Conservation (phyloP, 148 eudicot species). For the Simmondsia chinensis region DNA sequence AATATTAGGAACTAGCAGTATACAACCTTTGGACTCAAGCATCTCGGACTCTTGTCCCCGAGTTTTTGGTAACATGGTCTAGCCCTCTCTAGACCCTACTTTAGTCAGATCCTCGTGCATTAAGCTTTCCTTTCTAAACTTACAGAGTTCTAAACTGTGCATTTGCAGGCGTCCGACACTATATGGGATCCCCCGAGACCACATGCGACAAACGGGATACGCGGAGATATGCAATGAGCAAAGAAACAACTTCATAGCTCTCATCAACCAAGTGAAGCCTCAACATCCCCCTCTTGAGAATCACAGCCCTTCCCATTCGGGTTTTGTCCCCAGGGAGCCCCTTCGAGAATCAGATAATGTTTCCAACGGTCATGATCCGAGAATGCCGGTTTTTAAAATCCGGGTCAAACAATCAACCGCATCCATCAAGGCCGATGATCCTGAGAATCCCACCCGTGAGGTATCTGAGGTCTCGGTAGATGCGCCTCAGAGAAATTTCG, state of each 20-base stretch:
- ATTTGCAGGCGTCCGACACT: conserved; percentile 86
- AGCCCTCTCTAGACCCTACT: too few relatives aligned
- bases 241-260: conserved; percentile 59
- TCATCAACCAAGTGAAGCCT: conserved; percentile 69
- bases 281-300: conserved; percentile 23
- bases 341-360: conserved; percentile 39
- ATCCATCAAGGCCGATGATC: conserved; percentile 49
- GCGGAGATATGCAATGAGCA: conserved; percentile 62
- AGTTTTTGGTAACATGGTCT: too few relatives aligned
- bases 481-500: conserved; percentile 46
- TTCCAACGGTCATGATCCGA: conserved; percentile 49
- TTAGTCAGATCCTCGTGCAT: too few relatives aligned
- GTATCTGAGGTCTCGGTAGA: conserved; percentile 68
- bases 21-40: too few relatives aligned
- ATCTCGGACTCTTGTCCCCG: too few relatives aligned
- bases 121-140: too few relatives aligned
- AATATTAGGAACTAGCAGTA: too few relatives aligned
- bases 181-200: conserved; percentile 80
- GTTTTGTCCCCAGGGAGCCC: conserved; percentile 21
- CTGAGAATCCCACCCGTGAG: conserved; percentile 25
- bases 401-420: conserved; percentile 57
- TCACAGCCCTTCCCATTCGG: conserved; percentile 18
- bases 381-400: conserved; percentile 45
- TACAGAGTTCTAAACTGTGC: too few relatives aligned
- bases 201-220: conserved; percentile 58